Conservation (phyloP, 495 filamentous ascomycete genomes). For the Hypoxylon intermedium region DNA sequence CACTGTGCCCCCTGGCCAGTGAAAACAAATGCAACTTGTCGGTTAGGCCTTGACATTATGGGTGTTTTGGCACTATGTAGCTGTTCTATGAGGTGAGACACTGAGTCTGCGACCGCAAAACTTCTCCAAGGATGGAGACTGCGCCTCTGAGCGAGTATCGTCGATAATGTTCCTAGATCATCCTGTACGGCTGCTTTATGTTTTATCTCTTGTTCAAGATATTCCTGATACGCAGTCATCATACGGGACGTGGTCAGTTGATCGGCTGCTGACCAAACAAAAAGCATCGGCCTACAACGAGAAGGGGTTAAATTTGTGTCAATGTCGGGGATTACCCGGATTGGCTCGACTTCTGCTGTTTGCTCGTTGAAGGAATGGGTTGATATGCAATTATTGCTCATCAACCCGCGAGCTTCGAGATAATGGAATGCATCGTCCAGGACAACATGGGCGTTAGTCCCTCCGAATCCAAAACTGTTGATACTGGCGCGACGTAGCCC, state of each 20-base stretch:
- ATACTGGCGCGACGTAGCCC: conserved; percentile 50
- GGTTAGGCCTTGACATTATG: neutral
- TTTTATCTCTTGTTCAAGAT: neutral
- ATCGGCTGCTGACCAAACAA: neutral
- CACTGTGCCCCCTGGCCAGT: conserved; percentile 55
- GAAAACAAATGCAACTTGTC: conserved; percentile 38
- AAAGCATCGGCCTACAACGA: neutral
- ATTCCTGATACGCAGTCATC: neutral
- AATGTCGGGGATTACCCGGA: too few relatives aligned
- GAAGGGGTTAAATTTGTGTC: too few relatives aligned
- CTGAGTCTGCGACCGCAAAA: neutral
- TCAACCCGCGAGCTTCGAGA: neutral
- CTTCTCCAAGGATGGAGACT: neutral
- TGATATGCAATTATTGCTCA: conserved; percentile 10
- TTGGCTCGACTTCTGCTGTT: too few relatives aligned
- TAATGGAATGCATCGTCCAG: conserved; percentile 47
- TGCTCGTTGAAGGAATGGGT: neutral
- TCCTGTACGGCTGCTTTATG: neutral
- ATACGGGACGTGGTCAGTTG: neutral
- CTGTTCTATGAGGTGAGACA: neutral
- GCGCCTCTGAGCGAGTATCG: neutral
- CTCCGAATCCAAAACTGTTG: conserved; percentile 63
- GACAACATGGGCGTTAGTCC: conserved; percentile 62
- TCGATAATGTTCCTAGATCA: neutral
- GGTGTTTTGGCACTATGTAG: neutral